Conservation (phyloP, 257 asterid genomes). For the Przewalskia tangutica region DNA sequence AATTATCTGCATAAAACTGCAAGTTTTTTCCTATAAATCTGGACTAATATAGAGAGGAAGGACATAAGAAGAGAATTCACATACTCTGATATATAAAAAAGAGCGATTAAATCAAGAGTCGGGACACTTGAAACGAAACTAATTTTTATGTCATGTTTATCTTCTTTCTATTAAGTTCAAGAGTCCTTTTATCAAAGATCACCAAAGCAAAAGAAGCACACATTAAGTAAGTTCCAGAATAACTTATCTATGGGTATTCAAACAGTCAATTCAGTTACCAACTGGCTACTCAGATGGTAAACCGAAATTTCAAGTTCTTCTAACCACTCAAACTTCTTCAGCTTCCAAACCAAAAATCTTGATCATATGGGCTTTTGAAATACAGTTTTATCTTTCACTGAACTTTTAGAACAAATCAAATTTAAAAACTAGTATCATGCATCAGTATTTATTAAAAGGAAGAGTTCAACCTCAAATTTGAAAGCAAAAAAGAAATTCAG, state of each 20-base stretch:
- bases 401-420: background rate
- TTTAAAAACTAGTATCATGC: background rate
- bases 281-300: background rate
- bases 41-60: background rate
- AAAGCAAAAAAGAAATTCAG: background rate
- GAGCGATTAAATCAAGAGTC: background rate
- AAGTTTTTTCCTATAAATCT: constrained; percentile 1
- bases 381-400: background rate
- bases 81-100: background rate
- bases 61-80: background rate
- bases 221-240: background rate
- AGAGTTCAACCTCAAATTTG: background rate
- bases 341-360: too few species aligned
- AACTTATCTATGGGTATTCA: background rate
- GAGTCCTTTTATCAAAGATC: background rate
- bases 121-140: background rate
- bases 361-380: background rate
- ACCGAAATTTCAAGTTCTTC: background rate
- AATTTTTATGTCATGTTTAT: background rate
- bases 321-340: background rate
- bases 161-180: background rate
- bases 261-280: background rate
- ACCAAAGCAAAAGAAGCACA: background rate
- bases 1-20: constrained; percentile 68
- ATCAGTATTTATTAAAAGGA: background rate